phyloP scores from a whole-genome alignment of 768 basidiomycete genomes.

The Lactifluus echinatus region DNA sequence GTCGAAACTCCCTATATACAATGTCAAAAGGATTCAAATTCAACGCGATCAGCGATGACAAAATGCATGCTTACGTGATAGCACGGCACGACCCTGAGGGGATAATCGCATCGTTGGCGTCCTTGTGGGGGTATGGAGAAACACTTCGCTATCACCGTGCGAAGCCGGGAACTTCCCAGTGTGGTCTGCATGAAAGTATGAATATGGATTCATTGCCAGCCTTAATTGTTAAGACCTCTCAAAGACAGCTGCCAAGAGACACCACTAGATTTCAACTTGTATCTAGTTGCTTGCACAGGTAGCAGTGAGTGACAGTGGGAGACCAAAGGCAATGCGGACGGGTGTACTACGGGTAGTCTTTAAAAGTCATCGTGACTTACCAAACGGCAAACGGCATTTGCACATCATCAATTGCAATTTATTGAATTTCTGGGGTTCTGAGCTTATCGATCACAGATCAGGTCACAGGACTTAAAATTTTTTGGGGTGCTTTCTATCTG shows the following conservation, averaged over 20 bases:
- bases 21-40: neutral
- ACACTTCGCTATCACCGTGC: neutral
- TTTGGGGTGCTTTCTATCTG: neutral
- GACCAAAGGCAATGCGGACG: no score
- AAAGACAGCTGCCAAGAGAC: no score
- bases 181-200: neutral
- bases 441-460: no score
- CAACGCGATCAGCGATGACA: no score
- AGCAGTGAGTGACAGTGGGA: no score
- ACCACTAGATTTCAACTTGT: no score
- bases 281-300: neutral
- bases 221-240: neutral
- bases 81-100: neutral
- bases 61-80: neutral
- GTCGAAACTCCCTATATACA: conserved; percentile 1
- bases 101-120: neutral
- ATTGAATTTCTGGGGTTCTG: no score
- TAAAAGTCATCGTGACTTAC: no score
- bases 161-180: neutral
- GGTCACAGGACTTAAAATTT: neutral
- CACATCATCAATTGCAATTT: no score
- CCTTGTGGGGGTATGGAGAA: neutral
- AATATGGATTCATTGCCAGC: neutral
- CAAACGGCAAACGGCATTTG: no score
- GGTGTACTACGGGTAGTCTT: no score